These are phyloP conservation scores for Solanum ahanhuiri DNA, from an alignment of 257 asterid genomes.

Conservation along the genomic window DNA sequence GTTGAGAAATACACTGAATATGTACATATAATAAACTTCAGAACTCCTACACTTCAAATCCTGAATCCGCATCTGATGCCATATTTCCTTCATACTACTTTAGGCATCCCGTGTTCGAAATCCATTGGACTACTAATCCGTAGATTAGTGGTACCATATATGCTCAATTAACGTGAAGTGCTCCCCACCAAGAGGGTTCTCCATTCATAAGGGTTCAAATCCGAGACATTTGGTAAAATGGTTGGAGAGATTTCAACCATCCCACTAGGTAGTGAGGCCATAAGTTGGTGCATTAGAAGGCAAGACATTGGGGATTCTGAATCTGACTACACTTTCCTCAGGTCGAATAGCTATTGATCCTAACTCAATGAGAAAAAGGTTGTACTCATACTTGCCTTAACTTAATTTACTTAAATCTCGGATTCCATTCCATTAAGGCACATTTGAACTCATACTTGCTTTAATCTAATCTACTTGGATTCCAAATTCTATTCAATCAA, in stretches of 20 bases:
- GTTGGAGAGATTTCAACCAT: background rate
- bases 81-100: background rate
- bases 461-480: background rate
- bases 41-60: background rate
- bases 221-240: background rate
- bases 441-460: background rate
- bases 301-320: background rate
- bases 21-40: background rate
- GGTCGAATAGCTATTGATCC: background rate
- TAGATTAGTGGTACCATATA: background rate
- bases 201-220: background rate
- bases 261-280: background rate
- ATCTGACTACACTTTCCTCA: background rate
- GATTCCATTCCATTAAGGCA: background rate
- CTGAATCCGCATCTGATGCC: background rate
- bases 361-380: background rate
- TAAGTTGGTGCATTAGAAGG: background rate
- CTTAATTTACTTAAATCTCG: background rate
- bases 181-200: background rate
- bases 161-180: background rate
- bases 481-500: background rate
- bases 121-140: background rate
- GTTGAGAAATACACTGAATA: background rate
- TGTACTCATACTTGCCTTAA: background rate
- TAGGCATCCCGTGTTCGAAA: background rate